Conservation (phyloP, 2,329 filamentous ascomycete species). For the Zopfia rhizophila region DNA sequence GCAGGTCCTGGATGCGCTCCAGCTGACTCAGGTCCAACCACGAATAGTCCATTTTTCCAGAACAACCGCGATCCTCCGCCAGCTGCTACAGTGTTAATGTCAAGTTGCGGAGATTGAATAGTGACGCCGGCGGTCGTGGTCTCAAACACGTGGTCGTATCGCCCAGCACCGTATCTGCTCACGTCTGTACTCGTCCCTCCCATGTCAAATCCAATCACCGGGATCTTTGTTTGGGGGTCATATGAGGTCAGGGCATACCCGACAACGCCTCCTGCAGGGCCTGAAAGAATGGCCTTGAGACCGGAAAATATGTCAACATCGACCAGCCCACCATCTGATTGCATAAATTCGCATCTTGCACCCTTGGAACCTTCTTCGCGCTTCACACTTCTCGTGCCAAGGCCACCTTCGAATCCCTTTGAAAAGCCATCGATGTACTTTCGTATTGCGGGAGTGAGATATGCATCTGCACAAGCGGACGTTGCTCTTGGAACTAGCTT, state of each 20-base stretch:
- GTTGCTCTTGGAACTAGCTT: conserved; percentile 80
- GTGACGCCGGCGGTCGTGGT: conserved; percentile 94
- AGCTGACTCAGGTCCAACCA: conserved; percentile 89
- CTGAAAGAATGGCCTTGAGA: conserved; percentile 84
- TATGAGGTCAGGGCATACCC: conserved; percentile 93
- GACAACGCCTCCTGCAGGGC: conserved; percentile 91
- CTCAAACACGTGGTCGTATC: conserved; percentile 94
- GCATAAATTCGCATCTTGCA: conserved; percentile 94
- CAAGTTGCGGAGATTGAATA: conserved; percentile 89
- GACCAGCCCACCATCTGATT: conserved; percentile 78
- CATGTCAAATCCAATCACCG: conserved; percentile 97
- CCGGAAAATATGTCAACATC: conserved; percentile 86
- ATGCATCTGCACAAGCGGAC: conserved; percentile 82
- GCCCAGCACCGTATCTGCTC: conserved; percentile 83
- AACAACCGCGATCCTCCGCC: conserved; percentile 87
- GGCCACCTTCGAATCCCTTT: conserved; percentile 80
- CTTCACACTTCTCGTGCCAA: conserved; percentile 80
- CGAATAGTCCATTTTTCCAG: conserved; percentile 89
- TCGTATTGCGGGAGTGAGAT: conserved; percentile 80
- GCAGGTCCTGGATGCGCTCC: conserved; percentile 90
- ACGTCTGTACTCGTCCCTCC: conserved; percentile 93
- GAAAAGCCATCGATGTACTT: conserved; percentile 83
- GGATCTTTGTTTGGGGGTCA: conserved; percentile 81
- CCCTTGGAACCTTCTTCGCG: conserved; percentile 71
- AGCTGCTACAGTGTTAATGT: conserved; percentile 95